phyloP scores from a whole-genome alignment of 2,329 filamentous ascomycete species.

The Alternaria consortialis region DNA sequence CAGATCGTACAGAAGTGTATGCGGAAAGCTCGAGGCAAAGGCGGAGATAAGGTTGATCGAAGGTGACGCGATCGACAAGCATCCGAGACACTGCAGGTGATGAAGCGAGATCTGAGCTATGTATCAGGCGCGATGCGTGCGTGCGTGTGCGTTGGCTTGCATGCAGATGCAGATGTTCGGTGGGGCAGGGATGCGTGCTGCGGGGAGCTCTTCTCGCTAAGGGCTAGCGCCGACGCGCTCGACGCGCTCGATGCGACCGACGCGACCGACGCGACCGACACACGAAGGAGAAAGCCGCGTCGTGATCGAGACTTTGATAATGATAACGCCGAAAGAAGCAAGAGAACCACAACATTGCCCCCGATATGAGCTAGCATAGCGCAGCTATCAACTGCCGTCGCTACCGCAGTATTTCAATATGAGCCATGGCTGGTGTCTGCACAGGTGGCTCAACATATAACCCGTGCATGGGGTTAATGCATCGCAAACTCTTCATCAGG shows the following conservation, averaged over 20 bases:
- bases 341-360: neutral
- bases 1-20: neutral
- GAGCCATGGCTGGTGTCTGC: neutral
- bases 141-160: conserved; percentile 17
- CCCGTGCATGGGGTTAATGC: neutral
- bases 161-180: conserved; percentile 13
- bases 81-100: neutral
- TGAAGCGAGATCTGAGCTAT: neutral
- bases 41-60: neutral
- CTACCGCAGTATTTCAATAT: neutral
- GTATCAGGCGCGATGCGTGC: conserved; percentile 12
- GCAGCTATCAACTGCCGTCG: conserved; percentile 5
- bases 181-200: conserved; percentile 16
- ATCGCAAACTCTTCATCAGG: neutral
- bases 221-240: conserved; percentile 19
- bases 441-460: conserved; percentile 7
- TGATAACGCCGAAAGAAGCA: conserved; percentile 1
- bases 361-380: neutral
- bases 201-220: conserved; percentile 17
- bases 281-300: neutral
- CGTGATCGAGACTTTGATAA: neutral
- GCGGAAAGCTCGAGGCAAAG: neutral
- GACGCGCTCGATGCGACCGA: too few species aligned
- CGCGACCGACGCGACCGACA: neutral
- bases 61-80: conserved; percentile 1